Evolutionary conservation across 192 early-diverging fungal genomes (phyloP).

Genomic region (Haplosporangium gracile): DNA sequence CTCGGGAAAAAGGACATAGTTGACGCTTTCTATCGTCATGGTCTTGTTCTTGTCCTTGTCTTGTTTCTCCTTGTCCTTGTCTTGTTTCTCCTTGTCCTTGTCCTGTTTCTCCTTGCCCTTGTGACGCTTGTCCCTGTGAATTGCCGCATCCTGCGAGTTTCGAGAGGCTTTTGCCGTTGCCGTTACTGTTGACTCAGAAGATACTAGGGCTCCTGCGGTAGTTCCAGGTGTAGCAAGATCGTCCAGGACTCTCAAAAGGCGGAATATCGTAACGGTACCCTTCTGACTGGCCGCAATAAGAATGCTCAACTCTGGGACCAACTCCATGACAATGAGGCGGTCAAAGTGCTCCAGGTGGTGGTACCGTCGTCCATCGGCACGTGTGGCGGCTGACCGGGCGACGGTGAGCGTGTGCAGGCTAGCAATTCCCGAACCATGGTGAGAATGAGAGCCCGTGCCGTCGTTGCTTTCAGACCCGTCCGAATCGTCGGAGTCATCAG

Average conservation of each 20-base stretch:
- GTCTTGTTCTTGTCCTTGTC: not conserved
- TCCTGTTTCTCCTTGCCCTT: not conserved
- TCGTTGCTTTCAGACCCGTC: not conserved
- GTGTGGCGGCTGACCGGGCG: slow-evolving; percentile 34
- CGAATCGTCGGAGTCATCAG: slow-evolving; percentile 5
- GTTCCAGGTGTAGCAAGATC: not conserved
- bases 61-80: not conserved
- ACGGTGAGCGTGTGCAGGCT: slow-evolving; percentile 34
- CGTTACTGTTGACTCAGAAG: not conserved
- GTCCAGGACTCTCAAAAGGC: slow-evolving; percentile 32
- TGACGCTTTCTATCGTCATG: not conserved
- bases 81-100: not conserved
- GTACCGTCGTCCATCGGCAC: slow-evolving; percentile 36
- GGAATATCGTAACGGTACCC: slow-evolving; percentile 41
- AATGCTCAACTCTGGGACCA: slow-evolving; percentile 38
- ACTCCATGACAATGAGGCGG: slow-evolving; percentile 44
- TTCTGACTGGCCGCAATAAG: slow-evolving; percentile 55
- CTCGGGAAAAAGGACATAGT: slow-evolving; percentile 51
- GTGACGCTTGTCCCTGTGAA: not conserved
- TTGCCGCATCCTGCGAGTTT: not conserved
- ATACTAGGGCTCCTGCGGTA: not conserved
- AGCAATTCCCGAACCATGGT: not conserved
- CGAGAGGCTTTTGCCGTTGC: not conserved
- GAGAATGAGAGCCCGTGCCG: too few species aligned
- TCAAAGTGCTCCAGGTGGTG: slow-evolving; percentile 52